Evolutionary conservation across 176 grass and related monocot genomes (phyloP).

Genomic region (Calamus simplicifolius): DNA sequence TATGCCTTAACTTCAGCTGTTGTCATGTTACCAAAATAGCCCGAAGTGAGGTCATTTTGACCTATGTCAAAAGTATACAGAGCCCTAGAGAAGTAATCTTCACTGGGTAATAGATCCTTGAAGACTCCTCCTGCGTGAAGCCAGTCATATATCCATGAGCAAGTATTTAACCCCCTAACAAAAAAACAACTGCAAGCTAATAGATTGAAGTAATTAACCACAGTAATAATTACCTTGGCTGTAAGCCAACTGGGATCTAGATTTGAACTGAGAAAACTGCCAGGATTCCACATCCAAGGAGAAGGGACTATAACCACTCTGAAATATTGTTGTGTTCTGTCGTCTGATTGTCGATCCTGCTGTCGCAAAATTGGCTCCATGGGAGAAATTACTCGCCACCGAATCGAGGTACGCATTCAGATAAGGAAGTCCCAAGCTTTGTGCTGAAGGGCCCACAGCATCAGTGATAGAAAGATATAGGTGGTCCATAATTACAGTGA

Average conservation of each 20-base stretch:
- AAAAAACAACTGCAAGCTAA: too few species aligned
- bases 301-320: conserved; percentile 78
- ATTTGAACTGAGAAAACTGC: conserved; percentile 77
- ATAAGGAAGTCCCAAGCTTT: conserved; percentile 60
- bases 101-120: conserved; percentile 51
- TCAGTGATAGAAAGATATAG: neutral
- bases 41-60: conserved; percentile 84
- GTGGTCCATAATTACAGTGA: too few species aligned
- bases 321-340: conserved; percentile 62
- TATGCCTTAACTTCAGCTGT: conserved; percentile 47
- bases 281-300: conserved; percentile 83
- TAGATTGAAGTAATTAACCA: too few species aligned
- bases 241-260: neutral
- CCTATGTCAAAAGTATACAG: conserved; percentile 97
- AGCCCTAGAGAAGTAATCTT: conserved; percentile 71
- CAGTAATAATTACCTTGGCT: too few species aligned
- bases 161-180: too few species aligned
- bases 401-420: conserved; percentile 85
- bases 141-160: neutral
- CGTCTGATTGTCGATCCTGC: conserved; percentile 75
- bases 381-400: conserved; percentile 70
- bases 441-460: conserved; percentile 28
- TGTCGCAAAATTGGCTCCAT: conserved; percentile 88
- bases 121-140: conserved; percentile 48
- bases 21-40: conserved; percentile 57